Conservation (phyloP, 83 land plant species). For the Picea abies region DNA sequence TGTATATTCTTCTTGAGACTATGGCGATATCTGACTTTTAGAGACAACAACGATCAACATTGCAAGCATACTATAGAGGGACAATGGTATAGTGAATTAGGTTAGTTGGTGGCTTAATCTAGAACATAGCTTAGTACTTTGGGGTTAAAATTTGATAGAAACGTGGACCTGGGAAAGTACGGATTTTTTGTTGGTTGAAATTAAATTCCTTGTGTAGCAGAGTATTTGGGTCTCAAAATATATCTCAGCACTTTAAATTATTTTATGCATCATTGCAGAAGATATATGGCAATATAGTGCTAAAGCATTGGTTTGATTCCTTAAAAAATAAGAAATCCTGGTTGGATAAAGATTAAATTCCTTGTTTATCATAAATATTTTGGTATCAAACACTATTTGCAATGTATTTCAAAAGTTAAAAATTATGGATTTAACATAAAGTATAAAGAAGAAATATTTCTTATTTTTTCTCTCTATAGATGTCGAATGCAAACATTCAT, state of each 20-base stretch:
- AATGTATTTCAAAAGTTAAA: background rate
- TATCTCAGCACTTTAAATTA: background rate
- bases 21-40: too few relatives aligned
- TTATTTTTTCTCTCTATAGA: background rate
- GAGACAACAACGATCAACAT: too few relatives aligned
- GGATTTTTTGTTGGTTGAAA: background rate
- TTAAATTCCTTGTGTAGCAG: background rate
- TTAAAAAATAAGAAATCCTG: background rate
- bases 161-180: too few relatives aligned
- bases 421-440: background rate
- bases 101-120: too few relatives aligned
- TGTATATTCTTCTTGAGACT: too few relatives aligned
- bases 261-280: background rate
- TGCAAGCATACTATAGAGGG: too few relatives aligned
- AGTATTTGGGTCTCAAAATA: background rate
- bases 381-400: background rate
- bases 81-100: too few relatives aligned
- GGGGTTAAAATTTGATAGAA: too few relatives aligned
- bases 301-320: background rate
- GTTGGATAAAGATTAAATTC: background rate
- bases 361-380: background rate
- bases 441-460: background rate
- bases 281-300: background rate
- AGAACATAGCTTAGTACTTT: too few relatives aligned
- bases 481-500: too few relatives aligned